Base-by-base conservation (phyloP, 2,329 filamentous ascomycete genomes). In the Lachnellula hyalina region DNA sequence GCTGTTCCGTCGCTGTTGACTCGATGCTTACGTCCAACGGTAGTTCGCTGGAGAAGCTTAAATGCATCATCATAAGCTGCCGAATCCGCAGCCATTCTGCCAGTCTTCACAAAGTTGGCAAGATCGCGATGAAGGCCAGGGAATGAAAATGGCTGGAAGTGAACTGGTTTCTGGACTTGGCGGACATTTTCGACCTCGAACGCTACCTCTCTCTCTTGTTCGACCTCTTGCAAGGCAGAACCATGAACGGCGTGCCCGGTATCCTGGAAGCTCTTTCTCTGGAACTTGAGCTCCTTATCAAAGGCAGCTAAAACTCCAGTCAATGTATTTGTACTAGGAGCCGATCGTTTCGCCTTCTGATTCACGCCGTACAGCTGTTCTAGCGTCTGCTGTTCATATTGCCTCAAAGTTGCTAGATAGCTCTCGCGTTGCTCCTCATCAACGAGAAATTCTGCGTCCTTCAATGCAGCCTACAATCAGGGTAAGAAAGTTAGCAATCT, bases 181-280 rank as follows among this genome's bases (percentile, higher is more conserved):
- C 77, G 70, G 0, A 78, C 72, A 11, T 66, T 66, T 60, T 80
- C 76, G 0, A 78, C 69, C 51, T 80, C 58, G 44, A 56, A 53
- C 67, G 72, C 75, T 2, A 79, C 70, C 52, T 81, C 77, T 15
- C 76, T 62, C 58, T 80, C 77, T 59, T 68, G 67, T 32, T 69
- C 68, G 2, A 68, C 83, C 52, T 88, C 84, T 47, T 85, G 75
- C 0, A 87, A 67, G 0, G 80, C 77, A 0, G 79, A 79, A 0
- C 71, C 73, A 50, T 77, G 71, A 3, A 75, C 66, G 1, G 72
- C 73, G 2, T 74, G 71, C 0, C 75, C 76, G 2, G 67, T 67
- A 28, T 78, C 75, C 38, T 78, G 71, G 15, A 74, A 74, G 0
- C 57, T 60, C 34, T 68, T 70, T 32, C 67, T 63, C 4, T 67